Evolutionary conservation across 305 asterid species (phyloP), one percentile per base, ranked within the genome.

Genomic region (Fraxinus angustifolia): DNA sequence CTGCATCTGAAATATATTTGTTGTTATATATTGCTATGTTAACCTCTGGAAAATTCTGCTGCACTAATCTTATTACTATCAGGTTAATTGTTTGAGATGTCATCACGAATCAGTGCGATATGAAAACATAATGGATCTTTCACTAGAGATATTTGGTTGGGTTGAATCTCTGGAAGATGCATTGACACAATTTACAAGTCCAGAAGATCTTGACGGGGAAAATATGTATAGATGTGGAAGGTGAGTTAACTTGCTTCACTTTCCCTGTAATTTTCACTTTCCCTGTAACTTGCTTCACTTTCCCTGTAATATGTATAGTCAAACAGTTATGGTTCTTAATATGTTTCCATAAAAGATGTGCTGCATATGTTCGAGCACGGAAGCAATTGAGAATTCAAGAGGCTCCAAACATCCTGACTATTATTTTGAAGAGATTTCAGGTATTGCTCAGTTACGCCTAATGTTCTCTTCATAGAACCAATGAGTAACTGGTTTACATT

Each of bases 391-490:
- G 89, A 76, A 88, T 94, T 79, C 93, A 88, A 83, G 97, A 90
- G 87, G 97, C 97, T 79, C 98, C 98, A 23, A 94, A 94, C 88
- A 88, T 94, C 84, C 88, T 94, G 78, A 92, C 98, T 58, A 90
- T 94, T 79, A 96, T 94, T 75, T 87, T 94, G 92, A 94, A 94
- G 91, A 87, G 98, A 90, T 94, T 92, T 88, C 97, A 89, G 94
- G 98, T 92, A 89, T 70, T 56, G 26, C 23, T 60, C 79, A 42
- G 23, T 6, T 28, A 60, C 31, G 11, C 28, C 14, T 21, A 23
- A 10, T 62, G 33, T 62, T 62, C 71, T 62, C 71, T 21, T 40
- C 26, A 11, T 31, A 26, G 45, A 68, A 58, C 17, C 68, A 3
- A 17, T 23, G 28, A 56, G 26, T 21, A 17, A 7, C 45, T n/a